Conservation (phyloP, 805 yeast genomes). For the Hanseniaspora guilliermondii region DNA sequence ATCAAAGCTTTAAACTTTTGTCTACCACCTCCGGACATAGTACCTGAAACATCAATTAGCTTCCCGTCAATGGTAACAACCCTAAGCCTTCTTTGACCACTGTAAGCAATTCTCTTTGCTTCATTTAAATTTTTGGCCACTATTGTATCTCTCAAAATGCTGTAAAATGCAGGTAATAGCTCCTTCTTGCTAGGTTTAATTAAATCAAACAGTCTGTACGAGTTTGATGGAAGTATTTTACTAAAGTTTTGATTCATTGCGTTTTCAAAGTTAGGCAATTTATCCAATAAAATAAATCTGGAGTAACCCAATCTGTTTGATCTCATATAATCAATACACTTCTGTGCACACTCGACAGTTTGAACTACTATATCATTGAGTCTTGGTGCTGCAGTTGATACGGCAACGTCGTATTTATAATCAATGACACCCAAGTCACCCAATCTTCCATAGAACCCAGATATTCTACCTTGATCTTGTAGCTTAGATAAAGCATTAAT, state of each 20-base stretch:
- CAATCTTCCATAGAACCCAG: slow-evolving; percentile 77
- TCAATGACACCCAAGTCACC: slow-evolving; percentile 92
- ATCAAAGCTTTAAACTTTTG: slow-evolving; percentile 61
- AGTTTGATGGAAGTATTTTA: slow-evolving; percentile 42
- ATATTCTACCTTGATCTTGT: slow-evolving; percentile 66
- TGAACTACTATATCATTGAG: slow-evolving; percentile 91
- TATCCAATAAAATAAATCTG: slow-evolving; percentile 66
- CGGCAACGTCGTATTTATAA: slow-evolving; percentile 78
- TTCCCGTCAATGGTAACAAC: slow-evolving; percentile 92
- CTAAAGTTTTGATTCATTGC: slow-evolving; percentile 38
- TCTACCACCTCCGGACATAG: slow-evolving; percentile 93
- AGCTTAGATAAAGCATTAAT: slow-evolving; percentile 54
- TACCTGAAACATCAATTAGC: slow-evolving; percentile 83
- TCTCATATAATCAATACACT: slow-evolving; percentile 70
- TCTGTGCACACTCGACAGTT: slow-evolving; percentile 54
- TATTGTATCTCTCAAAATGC: slow-evolving; percentile 73
- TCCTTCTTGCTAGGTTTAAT: slow-evolving; percentile 52
- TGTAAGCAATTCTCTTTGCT: slow-evolving; percentile 83
- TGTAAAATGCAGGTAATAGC: slow-evolving; percentile 79
- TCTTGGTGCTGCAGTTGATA: slow-evolving; percentile 87
- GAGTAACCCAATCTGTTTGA: slow-evolving; percentile 80
- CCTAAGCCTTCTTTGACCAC: slow-evolving; percentile 55
- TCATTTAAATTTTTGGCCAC: slow-evolving; percentile 68
- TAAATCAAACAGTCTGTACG: slow-evolving; percentile 75
- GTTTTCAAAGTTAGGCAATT: slow-evolving; percentile 53